These are phyloP conservation scores for Corchorus olitorius DNA, from an alignment of 345 rosid genomes.

Conservation along the genomic window DNA sequence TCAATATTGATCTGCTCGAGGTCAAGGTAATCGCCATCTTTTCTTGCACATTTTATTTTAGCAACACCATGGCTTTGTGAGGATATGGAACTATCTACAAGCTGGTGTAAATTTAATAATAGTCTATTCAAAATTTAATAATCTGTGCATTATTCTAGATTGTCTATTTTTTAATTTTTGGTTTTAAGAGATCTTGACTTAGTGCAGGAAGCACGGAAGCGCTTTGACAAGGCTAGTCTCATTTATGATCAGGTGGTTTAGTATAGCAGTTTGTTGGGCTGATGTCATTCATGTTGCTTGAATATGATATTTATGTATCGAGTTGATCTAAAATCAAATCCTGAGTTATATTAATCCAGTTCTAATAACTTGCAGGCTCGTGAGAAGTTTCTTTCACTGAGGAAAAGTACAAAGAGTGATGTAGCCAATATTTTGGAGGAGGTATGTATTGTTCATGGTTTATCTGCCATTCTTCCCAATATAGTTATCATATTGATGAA, in stretches of 20 bases:
- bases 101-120: not conserved
- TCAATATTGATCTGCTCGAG: slow-evolving; percentile 80
- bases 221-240: slow-evolving; percentile 95
- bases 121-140: not conserved
- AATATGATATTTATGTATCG: slow-evolving; percentile 15
- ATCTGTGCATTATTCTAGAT: not conserved
- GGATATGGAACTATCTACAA: slow-evolving; percentile 8
- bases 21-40: slow-evolving; percentile 73
- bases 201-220: slow-evolving; percentile 92
- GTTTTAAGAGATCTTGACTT: slow-evolving; percentile 35
- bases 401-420: slow-evolving; percentile 85
- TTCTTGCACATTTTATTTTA: slow-evolving; percentile 12
- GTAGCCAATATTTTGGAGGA: slow-evolving; percentile 77
- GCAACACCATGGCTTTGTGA: not conserved
- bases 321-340: not conserved
- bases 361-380: slow-evolving; percentile 62
- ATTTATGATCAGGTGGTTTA: slow-evolving; percentile 86
- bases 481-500: slow-evolving; percentile 10
- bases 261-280: slow-evolving; percentile 18
- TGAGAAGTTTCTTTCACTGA: slow-evolving; percentile 89
- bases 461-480: slow-evolving; percentile 12
- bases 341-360: slow-evolving; percentile 7
- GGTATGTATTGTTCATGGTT: slow-evolving; percentile 82
- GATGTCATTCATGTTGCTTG: not conserved
- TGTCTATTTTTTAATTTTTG: not conserved